phyloP scores from a whole-genome alignment of 2,329 filamentous ascomycete species.

The Penicillium aurantiogriseum region DNA sequence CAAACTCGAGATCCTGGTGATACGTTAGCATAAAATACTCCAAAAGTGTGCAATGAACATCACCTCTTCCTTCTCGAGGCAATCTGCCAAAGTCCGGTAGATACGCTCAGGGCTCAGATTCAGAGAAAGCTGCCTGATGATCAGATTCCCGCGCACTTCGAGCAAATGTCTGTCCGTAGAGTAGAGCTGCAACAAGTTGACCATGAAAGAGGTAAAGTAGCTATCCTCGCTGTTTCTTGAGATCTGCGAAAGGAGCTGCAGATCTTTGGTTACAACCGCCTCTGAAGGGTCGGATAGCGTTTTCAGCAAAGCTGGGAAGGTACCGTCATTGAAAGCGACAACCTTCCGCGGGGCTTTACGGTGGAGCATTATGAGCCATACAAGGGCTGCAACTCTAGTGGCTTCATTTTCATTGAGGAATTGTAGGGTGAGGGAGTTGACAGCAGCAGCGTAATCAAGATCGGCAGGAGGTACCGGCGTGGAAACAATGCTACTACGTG shows the following conservation, averaged over 20 bases:
- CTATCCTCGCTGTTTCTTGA: conserved; percentile 95
- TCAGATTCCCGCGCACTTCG: conserved; percentile 90
- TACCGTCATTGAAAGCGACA: conserved; percentile 93
- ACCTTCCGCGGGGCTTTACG: conserved; percentile 91
- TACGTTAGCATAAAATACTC: conserved; percentile 8
- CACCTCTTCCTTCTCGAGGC: conserved; percentile 88
- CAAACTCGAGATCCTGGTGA: conserved; percentile 83
- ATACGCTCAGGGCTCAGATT: conserved; percentile 92
- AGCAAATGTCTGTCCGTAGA: conserved; percentile 88
- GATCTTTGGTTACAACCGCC: conserved; percentile 89
- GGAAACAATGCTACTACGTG: conserved; percentile 48
- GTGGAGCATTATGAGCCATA: conserved; percentile 97
- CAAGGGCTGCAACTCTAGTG: conserved; percentile 87
- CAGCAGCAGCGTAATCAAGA: conserved; percentile 93
- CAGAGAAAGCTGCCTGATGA: conserved; percentile 91
- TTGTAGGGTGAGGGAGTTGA: conserved; percentile 86
- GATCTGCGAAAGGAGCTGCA: conserved; percentile 92
- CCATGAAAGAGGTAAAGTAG: conserved; percentile 98
- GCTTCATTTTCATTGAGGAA: conserved; percentile 97
- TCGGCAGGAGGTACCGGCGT: conserved; percentile 56
- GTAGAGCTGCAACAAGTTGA: conserved; percentile 90
- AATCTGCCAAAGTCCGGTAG: conserved; percentile 91
- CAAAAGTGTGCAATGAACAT: not conserved
- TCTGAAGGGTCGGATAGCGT: conserved; percentile 94
- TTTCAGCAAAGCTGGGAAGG: conserved; percentile 92